These are phyloP conservation scores for Colletotrichum sp. DNA, from an alignment of 2,329 filamentous ascomycete genomes.

Conservation along the genomic window DNA sequence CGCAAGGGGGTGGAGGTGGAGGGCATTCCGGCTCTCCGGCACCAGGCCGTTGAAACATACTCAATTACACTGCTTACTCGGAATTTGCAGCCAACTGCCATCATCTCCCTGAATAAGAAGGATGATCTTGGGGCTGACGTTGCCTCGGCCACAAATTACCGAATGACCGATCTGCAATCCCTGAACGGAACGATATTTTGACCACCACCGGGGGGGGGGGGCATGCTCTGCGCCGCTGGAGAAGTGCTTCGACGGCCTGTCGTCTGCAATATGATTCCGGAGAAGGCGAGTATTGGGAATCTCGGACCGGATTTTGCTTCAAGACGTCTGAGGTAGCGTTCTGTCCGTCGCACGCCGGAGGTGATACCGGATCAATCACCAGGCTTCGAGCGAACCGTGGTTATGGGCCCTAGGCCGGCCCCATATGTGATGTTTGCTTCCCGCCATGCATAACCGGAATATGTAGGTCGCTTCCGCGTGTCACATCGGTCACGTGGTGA, in stretches of 20 bases:
- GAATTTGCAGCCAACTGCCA: background rate
- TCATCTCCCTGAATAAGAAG: background rate
- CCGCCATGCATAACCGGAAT: conserved; percentile 17
- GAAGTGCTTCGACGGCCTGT: background rate
- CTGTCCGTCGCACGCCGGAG: background rate
- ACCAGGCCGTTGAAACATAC: background rate
- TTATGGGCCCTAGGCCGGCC: background rate
- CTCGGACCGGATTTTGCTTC: background rate
- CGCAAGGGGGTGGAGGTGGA: background rate
- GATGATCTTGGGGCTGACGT: background rate
- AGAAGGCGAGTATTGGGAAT: background rate
- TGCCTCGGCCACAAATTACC: background rate
- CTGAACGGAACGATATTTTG: background rate
- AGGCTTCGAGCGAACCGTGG: background rate
- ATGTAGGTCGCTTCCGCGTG: conserved; percentile 14
- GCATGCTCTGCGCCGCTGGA: background rate
- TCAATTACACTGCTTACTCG: background rate
- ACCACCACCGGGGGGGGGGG: background rate
- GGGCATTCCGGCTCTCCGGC: conserved; percentile 1
- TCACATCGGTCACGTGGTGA: conserved; percentile 12
- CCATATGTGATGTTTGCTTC: conserved; percentile 12
- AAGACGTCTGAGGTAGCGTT: background rate
- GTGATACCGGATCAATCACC: background rate
- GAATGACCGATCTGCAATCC: background rate
- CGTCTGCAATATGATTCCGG: background rate